Conservation (phyloP, 2,329 filamentous ascomycete genomes). For the Aspergillus spinulosporus region DNA sequence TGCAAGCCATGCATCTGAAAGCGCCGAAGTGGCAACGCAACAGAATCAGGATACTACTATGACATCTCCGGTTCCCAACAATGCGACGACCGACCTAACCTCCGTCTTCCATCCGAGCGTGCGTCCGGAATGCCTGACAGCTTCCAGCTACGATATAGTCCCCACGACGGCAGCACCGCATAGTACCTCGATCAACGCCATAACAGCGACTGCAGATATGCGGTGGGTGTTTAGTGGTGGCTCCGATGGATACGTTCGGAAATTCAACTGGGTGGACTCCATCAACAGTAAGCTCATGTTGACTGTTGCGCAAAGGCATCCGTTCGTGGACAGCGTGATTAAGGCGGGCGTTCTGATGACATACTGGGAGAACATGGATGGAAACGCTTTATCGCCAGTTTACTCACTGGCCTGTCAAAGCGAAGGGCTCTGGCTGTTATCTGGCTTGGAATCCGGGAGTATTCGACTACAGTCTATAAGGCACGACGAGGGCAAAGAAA, state of each 20-base stretch:
- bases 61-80: slow-evolving; percentile 47
- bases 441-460: slow-evolving; percentile 82
- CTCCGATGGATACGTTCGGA: slow-evolving; percentile 91
- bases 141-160: slow-evolving; percentile 86
- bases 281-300: slow-evolving; percentile 92
- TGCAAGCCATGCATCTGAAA: slow-evolving; percentile 43
- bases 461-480: slow-evolving; percentile 93
- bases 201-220: slow-evolving; percentile 89
- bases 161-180: slow-evolving; percentile 96
- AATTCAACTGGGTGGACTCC: slow-evolving; percentile 92
- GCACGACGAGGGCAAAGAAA: slow-evolving; percentile 90
- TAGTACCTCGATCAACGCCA: slow-evolving; percentile 90
- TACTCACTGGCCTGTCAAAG: slow-evolving; percentile 93
- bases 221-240: slow-evolving; percentile 94
- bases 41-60: slow-evolving; percentile 51
- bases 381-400: slow-evolving; percentile 72
- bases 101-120: slow-evolving; percentile 60
- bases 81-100: slow-evolving; percentile 32
- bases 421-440: slow-evolving; percentile 85
- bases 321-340: slow-evolving; percentile 94
- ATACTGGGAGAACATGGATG: slow-evolving; percentile 98
- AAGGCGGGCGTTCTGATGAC: slow-evolving; percentile 93
- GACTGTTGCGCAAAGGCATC: slow-evolving; percentile 92
- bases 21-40: slow-evolving; percentile 36
- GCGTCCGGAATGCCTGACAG: slow-evolving; percentile 76